Evolutionary conservation across 2,329 filamentous ascomycete genomes (phyloP), one percentile per base, ranked within the genome.

Genomic region (Colletotrichum sp.): DNA sequence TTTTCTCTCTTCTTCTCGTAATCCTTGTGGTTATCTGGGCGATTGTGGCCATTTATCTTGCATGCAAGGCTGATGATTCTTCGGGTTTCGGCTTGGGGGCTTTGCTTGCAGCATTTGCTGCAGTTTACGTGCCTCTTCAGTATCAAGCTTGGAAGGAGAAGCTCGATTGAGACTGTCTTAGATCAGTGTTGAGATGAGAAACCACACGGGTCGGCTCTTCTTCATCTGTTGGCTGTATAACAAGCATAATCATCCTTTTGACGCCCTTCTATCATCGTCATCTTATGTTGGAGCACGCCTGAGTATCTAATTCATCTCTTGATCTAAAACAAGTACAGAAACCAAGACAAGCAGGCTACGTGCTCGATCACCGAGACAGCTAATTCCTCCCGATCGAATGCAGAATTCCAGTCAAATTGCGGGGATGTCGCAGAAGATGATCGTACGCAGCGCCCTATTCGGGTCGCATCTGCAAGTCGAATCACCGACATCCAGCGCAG

Each of bases 131-230:
- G 12, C 64, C 71, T 8, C 15, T 44, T 15, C 71, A 70, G 44
- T 73, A 73, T 10, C 68, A 68, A 28, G 10, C 70, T 68, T 72
- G 52, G 70, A 72, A 72, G 26, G 70, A 72, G 26, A 68, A 21
- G 49, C 24, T 72, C 2, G 18, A 68, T 12, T 68, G 32, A n/a
- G 15, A 8, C 21, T 57, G 7, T 52, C 15, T 4, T 2, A 21
- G 3, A 13, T 6, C 12, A 3, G n/a, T 3, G 6, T 64, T 12
- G 8, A 52, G 39, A 44, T 44, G 18, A 49, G n/a, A 52, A 12
- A 49, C 18, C 9, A 49, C 18, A n/a, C 39, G 39, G 16, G 18
- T n/a, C 18, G 5, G 18, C 4, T 6, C 18, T 44, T 49, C 39
- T 49, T 49, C 39, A 44, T 4, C 39, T 49, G 18, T 49, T 49